Evolutionary conservation across 1,284 basidiomycete genomes (phyloP).

Genomic region (Apiotrichum gracile): DNA sequence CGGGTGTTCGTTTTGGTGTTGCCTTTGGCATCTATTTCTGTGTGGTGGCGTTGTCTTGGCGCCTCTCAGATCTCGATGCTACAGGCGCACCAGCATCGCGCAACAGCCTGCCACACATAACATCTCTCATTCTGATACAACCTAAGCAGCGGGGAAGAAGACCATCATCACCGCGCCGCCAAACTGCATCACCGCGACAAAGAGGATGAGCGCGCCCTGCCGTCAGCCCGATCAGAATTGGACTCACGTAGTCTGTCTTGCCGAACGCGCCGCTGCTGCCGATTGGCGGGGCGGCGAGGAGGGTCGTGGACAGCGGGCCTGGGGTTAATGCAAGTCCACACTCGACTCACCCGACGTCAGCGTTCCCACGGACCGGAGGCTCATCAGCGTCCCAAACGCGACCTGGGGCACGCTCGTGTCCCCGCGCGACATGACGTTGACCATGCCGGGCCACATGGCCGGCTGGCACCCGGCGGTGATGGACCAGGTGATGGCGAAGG

Average conservation of each 20-base stretch:
- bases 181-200: not conserved
- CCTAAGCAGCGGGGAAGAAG: too few relatives aligned
- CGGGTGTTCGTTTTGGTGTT: too few relatives aligned
- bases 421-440: constrained; percentile 33
- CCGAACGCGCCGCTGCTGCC: too few relatives aligned
- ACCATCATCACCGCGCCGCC: not conserved
- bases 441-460: constrained; percentile 34
- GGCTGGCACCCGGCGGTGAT: constrained; percentile 31
- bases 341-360: constrained; percentile 40
- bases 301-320: too few relatives aligned
- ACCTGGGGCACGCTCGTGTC: constrained; percentile 33
- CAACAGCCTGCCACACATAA: too few relatives aligned
- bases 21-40: too few relatives aligned
- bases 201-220: not conserved
- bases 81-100: too few relatives aligned
- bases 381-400: constrained; percentile 39
- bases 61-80: too few relatives aligned
- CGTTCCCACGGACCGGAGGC: constrained; percentile 41
- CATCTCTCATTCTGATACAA: too few relatives aligned
- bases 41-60: too few relatives aligned
- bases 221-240: not conserved
- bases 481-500: constrained; percentile 33
- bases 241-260: too few relatives aligned
- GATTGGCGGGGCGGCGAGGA: too few relatives aligned
- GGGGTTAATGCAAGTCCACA: not conserved